Evolutionary conservation across 2,329 filamentous ascomycete species (phyloP).

Genomic region (Apiospora malaysiana): DNA sequence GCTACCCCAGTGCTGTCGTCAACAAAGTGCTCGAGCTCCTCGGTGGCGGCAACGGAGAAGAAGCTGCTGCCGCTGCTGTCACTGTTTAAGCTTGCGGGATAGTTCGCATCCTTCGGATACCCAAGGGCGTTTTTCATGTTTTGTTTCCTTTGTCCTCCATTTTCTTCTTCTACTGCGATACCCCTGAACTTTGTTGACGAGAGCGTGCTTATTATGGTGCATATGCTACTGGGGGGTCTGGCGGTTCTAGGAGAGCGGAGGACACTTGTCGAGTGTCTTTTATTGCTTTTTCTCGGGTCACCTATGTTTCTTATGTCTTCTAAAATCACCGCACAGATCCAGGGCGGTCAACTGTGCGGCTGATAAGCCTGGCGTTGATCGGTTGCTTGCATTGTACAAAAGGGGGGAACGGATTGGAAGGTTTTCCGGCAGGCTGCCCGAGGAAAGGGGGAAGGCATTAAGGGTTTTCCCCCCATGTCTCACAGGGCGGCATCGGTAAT

Average conservation of each 20-base stretch:
- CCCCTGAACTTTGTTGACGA: conserved; percentile 34
- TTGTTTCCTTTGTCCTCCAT: conserved; percentile 36
- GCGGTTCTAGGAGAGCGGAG: conserved; percentile 33
- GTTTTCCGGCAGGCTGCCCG: background rate
- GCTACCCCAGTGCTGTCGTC: conserved; percentile 89
- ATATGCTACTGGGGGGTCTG: conserved; percentile 28
- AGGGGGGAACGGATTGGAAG: background rate
- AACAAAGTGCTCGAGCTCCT: conserved; percentile 94
- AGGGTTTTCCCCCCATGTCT: background rate
- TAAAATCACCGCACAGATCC: conserved; percentile 6
- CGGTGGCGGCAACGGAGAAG: conserved; percentile 58
- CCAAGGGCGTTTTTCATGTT: conserved; percentile 23
- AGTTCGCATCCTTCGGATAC: background rate
- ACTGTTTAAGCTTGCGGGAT: background rate
- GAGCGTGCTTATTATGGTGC: conserved; percentile 26
- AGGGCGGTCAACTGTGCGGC: conserved; percentile 16
- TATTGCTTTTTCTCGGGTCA: background rate
- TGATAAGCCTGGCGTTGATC: conserved; percentile 21
- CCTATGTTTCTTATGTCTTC: background rate
- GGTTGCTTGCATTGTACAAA: conserved; percentile 18
- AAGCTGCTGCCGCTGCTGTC: conserved; percentile 36
- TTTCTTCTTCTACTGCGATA: conserved; percentile 39
- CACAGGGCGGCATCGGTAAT: background rate
- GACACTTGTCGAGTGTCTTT: conserved; percentile 18
- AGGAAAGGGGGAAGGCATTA: background rate